Base-by-base conservation (phyloP, 352 stramenopile species). In the Pythium sukuiense region DNA sequence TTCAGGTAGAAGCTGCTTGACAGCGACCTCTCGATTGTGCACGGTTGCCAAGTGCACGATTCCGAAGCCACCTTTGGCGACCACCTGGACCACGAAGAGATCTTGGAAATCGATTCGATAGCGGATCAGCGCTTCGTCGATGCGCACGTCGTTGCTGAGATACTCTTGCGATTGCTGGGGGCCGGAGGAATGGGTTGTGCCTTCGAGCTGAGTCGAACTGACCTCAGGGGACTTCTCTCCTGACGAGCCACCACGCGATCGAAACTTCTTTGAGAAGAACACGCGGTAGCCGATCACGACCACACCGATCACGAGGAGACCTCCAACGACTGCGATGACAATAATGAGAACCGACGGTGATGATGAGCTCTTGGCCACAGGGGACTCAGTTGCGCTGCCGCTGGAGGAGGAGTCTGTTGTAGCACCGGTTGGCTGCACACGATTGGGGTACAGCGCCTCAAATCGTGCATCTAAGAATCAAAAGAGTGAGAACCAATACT, bases 131-230 rank as follows among this genome's bases (percentile, higher is more conserved):
- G 13, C 33, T 11, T 55, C 32, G 43, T 74, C 68, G 32, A 62
- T 74, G 39, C 62, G 68, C 37, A 74, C 54, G 26, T 74, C 68
- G 50, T 74, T 70, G 45, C 11, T 39, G n/a, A 73, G 61, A 45
- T 73, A 69, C 26, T 70, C 67, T 30, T 67, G 55, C 2, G 67
- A 59, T 6, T 0, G 35, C 27, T 33, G 50, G 5, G 24, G 11
- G 8, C 26, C 16, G 16, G 41, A 55, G 1, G 37, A 24, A 24
- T 18, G n/a, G n/a, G 50, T 59, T 5, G 35, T 18, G 4, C 32
- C 54, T 3, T 37, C 59, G 13, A 27, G n/a, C 1, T 41, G 26
- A 6, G 61, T 61, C 7, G 50, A 61, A 2, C 56, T 56, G 1
- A 30, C 20, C 56, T 65, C 7, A 56, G 30, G 0, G 48, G 39